phyloP scores from a whole-genome alignment of 768 basidiomycete species.

The Boletus rubroflammeus region DNA sequence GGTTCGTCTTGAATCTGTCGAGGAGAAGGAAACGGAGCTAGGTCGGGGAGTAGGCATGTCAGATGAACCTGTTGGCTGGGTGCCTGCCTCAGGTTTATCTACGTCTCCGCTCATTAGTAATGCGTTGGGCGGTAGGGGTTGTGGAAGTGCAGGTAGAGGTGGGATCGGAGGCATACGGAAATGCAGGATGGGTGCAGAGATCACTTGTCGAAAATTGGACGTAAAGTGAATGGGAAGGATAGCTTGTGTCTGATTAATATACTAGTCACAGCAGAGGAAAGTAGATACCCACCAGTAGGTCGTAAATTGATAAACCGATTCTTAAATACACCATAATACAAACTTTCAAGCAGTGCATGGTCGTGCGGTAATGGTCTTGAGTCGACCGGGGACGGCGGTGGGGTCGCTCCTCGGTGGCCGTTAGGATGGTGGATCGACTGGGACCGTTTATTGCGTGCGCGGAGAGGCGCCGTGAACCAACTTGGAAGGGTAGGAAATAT shows the following conservation, averaged over 20 bases:
- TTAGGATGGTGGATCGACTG: constrained; percentile 52
- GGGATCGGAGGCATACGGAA: constrained; percentile 71
- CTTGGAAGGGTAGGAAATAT: constrained; percentile 72
- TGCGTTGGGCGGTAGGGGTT: constrained; percentile 25
- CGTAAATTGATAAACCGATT: constrained; percentile 68
- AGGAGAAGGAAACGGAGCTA: constrained; percentile 52
- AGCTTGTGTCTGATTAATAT: constrained; percentile 38
- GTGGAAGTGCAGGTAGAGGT: constrained; percentile 49
- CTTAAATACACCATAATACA: constrained; percentile 65
- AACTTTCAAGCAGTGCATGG: constrained; percentile 64
- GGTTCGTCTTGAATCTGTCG: constrained; percentile 37
- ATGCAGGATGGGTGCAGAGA: constrained; percentile 54
- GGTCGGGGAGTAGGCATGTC: constrained; percentile 32
- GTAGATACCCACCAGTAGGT: constrained; percentile 53
- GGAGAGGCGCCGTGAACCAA: constrained; percentile 74
- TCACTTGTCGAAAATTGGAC: constrained; percentile 65
- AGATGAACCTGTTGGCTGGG: constrained; percentile 12
- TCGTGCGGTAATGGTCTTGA: constrained; percentile 49
- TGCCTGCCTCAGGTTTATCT: constrained; percentile 23
- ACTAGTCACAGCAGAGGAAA: background rate
- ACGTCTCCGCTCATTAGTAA: constrained; percentile 22
- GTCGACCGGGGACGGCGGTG: constrained; percentile 32
- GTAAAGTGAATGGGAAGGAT: constrained; percentile 67
- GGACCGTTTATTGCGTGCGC: constrained; percentile 45
- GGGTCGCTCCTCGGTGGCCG: constrained; percentile 33